A percentile compares a stretch with the other conserved stretches of the same genome.
These are phyloP conservation scores for Colletotrichum salicis DNA, from an alignment of 2,329 filamentous ascomycete species.

Conservation along the genomic window DNA sequence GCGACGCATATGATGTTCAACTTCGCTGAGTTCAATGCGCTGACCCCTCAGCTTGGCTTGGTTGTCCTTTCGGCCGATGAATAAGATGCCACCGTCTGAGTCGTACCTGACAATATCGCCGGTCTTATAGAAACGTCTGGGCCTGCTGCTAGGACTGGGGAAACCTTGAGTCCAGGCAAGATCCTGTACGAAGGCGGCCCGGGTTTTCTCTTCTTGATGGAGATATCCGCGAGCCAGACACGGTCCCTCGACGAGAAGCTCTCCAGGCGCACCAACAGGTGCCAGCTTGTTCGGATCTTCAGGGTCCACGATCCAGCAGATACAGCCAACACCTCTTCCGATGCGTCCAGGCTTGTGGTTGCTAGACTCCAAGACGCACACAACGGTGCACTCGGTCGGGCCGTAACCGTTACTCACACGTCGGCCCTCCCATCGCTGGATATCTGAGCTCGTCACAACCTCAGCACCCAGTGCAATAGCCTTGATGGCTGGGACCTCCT, in stretches of 20 bases:
- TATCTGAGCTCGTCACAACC: not conserved
- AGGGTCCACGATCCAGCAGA: constrained; percentile 37
- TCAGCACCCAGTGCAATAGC: not conserved
- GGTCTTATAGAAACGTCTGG: constrained; percentile 54
- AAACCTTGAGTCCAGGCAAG: not conserved
- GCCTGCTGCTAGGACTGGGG: not conserved
- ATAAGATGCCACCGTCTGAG: constrained; percentile 18
- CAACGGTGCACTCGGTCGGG: not conserved
- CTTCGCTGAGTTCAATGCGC: constrained; percentile 55
- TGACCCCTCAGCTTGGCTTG: not conserved
- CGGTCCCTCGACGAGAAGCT: constrained; percentile 38
- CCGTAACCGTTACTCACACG: not conserved
- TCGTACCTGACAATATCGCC: constrained; percentile 59
- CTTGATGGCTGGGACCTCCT: not conserved
- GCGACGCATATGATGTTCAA: constrained; percentile 36
- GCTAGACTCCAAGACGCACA: not conserved
- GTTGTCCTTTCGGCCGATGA: constrained; percentile 4
- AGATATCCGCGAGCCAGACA: constrained; percentile 39
- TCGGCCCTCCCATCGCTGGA: not conserved
- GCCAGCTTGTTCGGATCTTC: constrained; percentile 36
- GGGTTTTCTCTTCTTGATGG: constrained; percentile 37
- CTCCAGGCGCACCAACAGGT: constrained; percentile 39
- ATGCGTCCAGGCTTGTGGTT: not conserved
- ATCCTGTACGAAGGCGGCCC: constrained; percentile 31
- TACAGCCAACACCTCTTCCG: not conserved